These are phyloP conservation scores for Fusarium staphyleae DNA, from an alignment of 2,329 filamentous ascomycete species.

Conservation along the genomic window DNA sequence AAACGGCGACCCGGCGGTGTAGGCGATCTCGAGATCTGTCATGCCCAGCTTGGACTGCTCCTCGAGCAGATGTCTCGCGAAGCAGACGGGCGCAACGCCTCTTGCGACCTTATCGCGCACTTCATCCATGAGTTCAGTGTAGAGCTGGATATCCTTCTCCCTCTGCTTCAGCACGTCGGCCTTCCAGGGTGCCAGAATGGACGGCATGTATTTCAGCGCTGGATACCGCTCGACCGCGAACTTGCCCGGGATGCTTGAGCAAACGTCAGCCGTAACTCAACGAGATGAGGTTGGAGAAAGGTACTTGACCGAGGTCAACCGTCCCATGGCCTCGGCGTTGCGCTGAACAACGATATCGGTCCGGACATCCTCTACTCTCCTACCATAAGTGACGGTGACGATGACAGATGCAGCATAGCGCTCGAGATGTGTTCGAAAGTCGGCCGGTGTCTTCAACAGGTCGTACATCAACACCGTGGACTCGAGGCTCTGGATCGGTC, in stretches of 20 bases:
- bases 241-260: slow-evolving; percentile 34
- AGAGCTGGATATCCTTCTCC: slow-evolving; percentile 48
- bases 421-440: slow-evolving; percentile 39
- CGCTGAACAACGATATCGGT: slow-evolving; percentile 49
- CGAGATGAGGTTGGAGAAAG: too few relatives aligned
- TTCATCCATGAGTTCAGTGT: slow-evolving; percentile 51
- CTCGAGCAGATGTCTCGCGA: slow-evolving; percentile 52
- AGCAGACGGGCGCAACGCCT: slow-evolving; percentile 49
- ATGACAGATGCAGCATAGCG: slow-evolving; percentile 51
- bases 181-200: slow-evolving; percentile 51
- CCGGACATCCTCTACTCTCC: slow-evolving; percentile 40
- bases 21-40: slow-evolving; percentile 52
- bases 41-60: slow-evolving; percentile 51
- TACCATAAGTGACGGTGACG: slow-evolving; percentile 52
- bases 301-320: slow-evolving; percentile 53
- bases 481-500: slow-evolving; percentile 52
- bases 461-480: slow-evolving; percentile 51
- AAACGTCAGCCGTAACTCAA: neutral
- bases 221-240: slow-evolving; percentile 53
- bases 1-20: slow-evolving; percentile 54
- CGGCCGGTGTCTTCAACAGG: slow-evolving; percentile 42
- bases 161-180: slow-evolving; percentile 47
- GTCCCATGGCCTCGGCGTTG: slow-evolving; percentile 52
- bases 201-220: slow-evolving; percentile 48
- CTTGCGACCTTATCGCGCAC: slow-evolving; percentile 45